These are phyloP conservation scores for Ustulina deusta DNA, from an alignment of 2,329 filamentous ascomycete genomes.

Conservation along the genomic window DNA sequence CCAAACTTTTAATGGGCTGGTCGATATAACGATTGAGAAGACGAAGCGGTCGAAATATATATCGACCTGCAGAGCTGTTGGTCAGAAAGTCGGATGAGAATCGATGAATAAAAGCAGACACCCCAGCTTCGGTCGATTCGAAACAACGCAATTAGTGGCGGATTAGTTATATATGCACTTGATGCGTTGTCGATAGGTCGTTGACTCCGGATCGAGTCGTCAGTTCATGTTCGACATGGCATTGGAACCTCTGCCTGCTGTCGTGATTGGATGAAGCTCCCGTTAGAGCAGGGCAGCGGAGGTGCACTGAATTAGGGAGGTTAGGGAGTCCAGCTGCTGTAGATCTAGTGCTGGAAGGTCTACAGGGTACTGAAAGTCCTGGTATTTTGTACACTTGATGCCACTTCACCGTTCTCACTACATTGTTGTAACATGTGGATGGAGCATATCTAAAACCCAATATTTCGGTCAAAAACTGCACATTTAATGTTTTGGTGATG, in stretches of 20 bases:
- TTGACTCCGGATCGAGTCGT: not conserved
- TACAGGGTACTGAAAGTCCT: not conserved
- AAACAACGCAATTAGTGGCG: not conserved
- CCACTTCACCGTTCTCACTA: not conserved
- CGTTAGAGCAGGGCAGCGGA: not conserved
- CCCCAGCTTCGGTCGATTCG: not conserved
- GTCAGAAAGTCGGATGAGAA: not conserved
- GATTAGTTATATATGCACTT: not conserved
- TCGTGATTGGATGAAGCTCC: slow-evolving; percentile 2
- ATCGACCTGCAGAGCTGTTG: not conserved
- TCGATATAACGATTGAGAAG: slow-evolving; percentile 1
- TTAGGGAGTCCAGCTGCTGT: not conserved
- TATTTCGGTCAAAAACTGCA: not conserved
- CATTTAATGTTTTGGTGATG: not conserved
- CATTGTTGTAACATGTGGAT: not conserved
- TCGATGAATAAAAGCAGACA: not conserved
- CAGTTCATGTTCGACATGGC: not conserved
- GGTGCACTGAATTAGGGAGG: not conserved
- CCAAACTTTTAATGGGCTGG: not conserved
- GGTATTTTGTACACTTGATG: not conserved
- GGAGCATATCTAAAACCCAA: not conserved
- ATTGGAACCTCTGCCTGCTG: not conserved
- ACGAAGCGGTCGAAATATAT: slow-evolving; percentile 3
- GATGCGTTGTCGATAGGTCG: not conserved
- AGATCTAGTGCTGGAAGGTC: not conserved